Base-by-base conservation (phyloP, 176 grass and related monocot species). In the Eragrostis nindensis region DNA sequence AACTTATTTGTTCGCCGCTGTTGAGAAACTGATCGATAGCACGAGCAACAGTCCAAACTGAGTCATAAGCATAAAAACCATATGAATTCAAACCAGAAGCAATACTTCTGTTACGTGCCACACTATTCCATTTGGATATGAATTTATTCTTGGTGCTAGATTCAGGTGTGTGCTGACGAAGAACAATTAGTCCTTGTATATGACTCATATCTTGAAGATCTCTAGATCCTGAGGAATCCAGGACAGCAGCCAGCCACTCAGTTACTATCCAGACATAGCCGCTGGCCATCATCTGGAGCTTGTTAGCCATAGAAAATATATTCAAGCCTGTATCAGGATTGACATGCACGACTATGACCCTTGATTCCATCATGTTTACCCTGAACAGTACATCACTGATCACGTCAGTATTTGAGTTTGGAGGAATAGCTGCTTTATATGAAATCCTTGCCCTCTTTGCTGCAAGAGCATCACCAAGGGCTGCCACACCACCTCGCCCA, bases 201-300 rank as follows among this genome's bases (percentile, higher is more conserved):
- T 86, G 74, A 75, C 71, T 79, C 75, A 87, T 77, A 63, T 26
- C 63, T 76, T 89, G 86, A 52, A 42, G 29, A 73, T 81, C 65
- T 75, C 45, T 49, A 19, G 49, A 43, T 1, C 16, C 47, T 2
- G 85, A 88, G n/a, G 88, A 97, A 85, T 97, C 94, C 77, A 97
- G 53, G 87, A 93, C 90, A 70, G 93, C 77, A 78, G 93, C 90
- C 60, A 93, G 86, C 93, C 94, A 93, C 76, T 93, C 90, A 24
- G 94, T 93, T 82, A 87, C 90, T 66, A 97, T 97, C 94, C 94
- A 97, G 9, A 93, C 94, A 69, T 97, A 97, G 70, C 90, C 93
- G 66, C 63, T 78, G 71, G 13, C 66, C 48, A 87, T 83, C 93
- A 96, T 96, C 25, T 63, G 78, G 32, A 92, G 81, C 44, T 85